These are phyloP conservation scores for Pichia sporocuriosa DNA, from an alignment of 805 yeast genomes.

Conservation along the genomic window DNA sequence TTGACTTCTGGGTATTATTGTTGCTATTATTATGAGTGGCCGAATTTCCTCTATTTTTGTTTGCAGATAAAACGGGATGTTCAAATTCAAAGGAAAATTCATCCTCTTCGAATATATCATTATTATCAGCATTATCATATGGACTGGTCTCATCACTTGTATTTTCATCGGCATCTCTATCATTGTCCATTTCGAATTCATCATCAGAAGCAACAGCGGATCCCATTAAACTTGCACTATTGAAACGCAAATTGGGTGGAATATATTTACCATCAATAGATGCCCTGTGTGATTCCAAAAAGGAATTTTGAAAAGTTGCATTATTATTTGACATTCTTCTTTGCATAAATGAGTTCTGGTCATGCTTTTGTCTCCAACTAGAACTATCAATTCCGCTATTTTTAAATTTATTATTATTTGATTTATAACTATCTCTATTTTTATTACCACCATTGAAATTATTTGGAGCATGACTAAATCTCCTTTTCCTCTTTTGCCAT, in stretches of 20 bases:
- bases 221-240: constrained; percentile 14
- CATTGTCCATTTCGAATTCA: constrained; percentile 20
- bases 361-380: constrained; percentile 31
- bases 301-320: not conserved
- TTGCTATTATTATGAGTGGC: not conserved
- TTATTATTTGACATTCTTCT: constrained; percentile 11
- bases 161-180: constrained; percentile 7
- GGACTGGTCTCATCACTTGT: not conserved
- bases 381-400: constrained; percentile 12
- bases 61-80: constrained; percentile 1
- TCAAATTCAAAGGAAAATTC: constrained; percentile 32
- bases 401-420: constrained; percentile 11
- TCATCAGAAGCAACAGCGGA: constrained; percentile 26
- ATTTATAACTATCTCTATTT: constrained; percentile 11
- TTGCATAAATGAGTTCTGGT: constrained; percentile 58
- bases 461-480: constrained; percentile 17
- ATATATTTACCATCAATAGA: constrained; percentile 47
- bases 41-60: not conserved
- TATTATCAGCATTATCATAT: constrained; percentile 22
- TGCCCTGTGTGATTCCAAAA: constrained; percentile 17
- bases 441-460: constrained; percentile 11
- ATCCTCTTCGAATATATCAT: constrained; percentile 22
- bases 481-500: constrained; percentile 25
- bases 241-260: constrained; percentile 48
- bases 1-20: not conserved